Conservation (phyloP, 495 filamentous ascomycete genomes). For the Aspergillus steynii region DNA sequence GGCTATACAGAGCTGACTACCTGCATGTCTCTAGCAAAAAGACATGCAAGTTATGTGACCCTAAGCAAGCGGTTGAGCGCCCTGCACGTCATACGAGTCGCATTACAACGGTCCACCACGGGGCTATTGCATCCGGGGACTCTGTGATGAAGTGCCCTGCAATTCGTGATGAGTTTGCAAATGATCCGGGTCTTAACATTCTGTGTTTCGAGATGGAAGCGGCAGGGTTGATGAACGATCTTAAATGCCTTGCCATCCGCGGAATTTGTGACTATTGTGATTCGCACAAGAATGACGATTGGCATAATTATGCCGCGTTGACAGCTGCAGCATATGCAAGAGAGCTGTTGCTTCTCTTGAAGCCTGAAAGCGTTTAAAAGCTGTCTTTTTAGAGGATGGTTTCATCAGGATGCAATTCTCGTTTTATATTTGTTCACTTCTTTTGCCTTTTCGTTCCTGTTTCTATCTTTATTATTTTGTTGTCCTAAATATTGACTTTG, state of each 20-base stretch:
- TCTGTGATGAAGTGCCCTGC: slow-evolving; percentile 25
- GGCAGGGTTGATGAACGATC: slow-evolving; percentile 26
- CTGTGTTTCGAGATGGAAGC: slow-evolving; percentile 37
- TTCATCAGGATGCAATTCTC: too few species aligned
- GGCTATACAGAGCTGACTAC: neutral
- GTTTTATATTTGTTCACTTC: too few species aligned
- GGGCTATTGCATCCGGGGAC: slow-evolving; percentile 41
- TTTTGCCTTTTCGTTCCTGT: too few species aligned
- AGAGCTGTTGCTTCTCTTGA: too few species aligned
- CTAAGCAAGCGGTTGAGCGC: neutral
- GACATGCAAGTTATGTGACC: neutral
- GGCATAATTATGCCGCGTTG: too few species aligned
- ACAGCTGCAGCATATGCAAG: too few species aligned
- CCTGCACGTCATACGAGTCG: neutral
- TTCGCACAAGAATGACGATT: too few species aligned
- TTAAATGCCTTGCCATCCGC: slow-evolving; percentile 26
- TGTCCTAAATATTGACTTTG: too few species aligned
- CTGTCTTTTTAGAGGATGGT: too few species aligned
- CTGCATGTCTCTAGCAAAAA: neutral
- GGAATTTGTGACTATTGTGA: too few species aligned
- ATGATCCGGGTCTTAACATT: neutral
- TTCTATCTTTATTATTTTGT: too few species aligned
- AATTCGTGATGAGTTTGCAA: slow-evolving; percentile 1
- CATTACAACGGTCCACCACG: slow-evolving; percentile 23
- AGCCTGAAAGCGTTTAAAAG: too few species aligned